Base-by-base conservation (phyloP, 2,329 filamentous ascomycete species). In the Myriosclerotinia duriaeana region DNA sequence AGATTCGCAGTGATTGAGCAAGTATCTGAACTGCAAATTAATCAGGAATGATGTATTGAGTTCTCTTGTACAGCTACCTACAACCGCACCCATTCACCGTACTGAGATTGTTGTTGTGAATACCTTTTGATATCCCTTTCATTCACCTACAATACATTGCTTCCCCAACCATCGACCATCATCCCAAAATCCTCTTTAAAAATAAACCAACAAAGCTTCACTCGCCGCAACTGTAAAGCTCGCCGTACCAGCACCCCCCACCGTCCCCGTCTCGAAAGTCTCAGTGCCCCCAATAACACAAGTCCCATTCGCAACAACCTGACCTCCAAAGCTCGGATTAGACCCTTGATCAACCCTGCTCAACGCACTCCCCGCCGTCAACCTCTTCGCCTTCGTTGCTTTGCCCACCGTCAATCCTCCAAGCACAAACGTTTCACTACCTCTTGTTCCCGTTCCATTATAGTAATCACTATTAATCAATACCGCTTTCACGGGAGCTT, bases 121-220 rank as follows among this genome's bases (percentile, higher is more conserved):
- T 46, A 50, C 9, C 1, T 7, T 50, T 50, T n/a, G 0, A 22
- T 50, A 22, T 12, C 5, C 7, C 11, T 20, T 50, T 22, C 7
- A 22, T 50, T 50, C 17, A 17, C 15, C 44, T 8, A 48, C 44
- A 9, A n/a, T 50, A 50, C 20, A 11, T 50, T 26, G 11, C 46
- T 50, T 34, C 5, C 20, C 11, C 12, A 34, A n/a, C 6, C 4
- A 8, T 59, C 3, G 6, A 26, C 26, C 15, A 46, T 36, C 40
- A 22, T 36, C 11, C 44, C 17, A 34, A 3, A 11, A 5, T 15
- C 38, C 53, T 2, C 30, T 68, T 64, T 69, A 66, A 14, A 84
- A 68, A 72, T 83, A 81, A 34, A 84, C 77, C 58, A 84, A 66
- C 65, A 84, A 71, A 6, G 81, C 82, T 72, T 85, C 82, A 8